A percentile compares a stretch with the other conserved stretches of the same genome.
These are phyloP conservation scores for Coemansia sp. DNA, from an alignment of 371 early-diverging fungal species.

Conservation along the genomic window DNA sequence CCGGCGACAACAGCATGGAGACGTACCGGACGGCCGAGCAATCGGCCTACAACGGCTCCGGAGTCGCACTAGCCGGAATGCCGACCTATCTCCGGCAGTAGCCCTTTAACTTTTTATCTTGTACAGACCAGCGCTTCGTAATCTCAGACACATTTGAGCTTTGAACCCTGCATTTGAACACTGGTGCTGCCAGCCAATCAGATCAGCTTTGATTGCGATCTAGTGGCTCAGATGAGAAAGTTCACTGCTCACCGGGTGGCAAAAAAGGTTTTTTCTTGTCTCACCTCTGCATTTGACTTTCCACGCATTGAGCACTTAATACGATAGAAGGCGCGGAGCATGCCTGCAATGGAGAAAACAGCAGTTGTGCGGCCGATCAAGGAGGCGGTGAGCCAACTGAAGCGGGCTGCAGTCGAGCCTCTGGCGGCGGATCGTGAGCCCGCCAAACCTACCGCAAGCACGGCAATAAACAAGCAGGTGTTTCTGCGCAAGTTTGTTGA, in stretches of 20 bases:
- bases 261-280: too few species aligned
- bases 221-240: too few species aligned
- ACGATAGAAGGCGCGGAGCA: background rate
- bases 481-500: slow-evolving; percentile 36
- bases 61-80: slow-evolving; percentile 2
- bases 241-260: too few species aligned
- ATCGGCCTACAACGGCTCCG: slow-evolving; percentile 14
- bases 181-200: background rate
- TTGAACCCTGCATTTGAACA: background rate
- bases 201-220: too few species aligned
- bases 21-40: slow-evolving; percentile 48
- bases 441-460: background rate
- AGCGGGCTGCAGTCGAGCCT: background rate
- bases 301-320: too few species aligned
- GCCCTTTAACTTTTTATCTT: background rate
- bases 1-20: slow-evolving; percentile 32
- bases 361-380: slow-evolving; percentile 8
- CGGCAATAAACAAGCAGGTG: slow-evolving; percentile 23
- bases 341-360: slow-evolving; percentile 10
- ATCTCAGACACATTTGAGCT: too few species aligned
- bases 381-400: slow-evolving; percentile 6
- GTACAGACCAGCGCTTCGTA: background rate
- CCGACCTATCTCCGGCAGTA: slow-evolving; percentile 2
- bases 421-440: background rate
- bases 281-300: too few species aligned